These are phyloP conservation scores for Alternaria sp. DNA, from an alignment of 2,329 filamentous ascomycete genomes.

Conservation along the genomic window DNA sequence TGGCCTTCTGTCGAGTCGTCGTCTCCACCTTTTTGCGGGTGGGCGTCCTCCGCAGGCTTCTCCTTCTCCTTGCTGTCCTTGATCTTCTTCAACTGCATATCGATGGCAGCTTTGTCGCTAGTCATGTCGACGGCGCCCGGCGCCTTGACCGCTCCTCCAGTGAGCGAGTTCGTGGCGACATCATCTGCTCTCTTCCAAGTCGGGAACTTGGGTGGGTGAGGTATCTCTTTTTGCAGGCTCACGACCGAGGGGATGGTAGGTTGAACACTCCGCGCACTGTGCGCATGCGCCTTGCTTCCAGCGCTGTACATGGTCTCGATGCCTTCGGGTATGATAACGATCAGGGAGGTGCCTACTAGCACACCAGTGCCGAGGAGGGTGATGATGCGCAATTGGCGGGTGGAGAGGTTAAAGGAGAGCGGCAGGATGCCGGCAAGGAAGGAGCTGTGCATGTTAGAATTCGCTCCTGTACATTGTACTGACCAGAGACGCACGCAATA, in stretches of 20 bases:
- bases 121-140: conserved; percentile 23
- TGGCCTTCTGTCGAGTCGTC: conserved; percentile 49
- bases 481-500: conserved; percentile 58
- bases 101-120: conserved; percentile 29
- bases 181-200: conserved; percentile 27
- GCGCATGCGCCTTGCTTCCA: conserved; percentile 30
- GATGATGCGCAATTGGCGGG: conserved; percentile 84
- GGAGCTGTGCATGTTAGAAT: conserved; percentile 65
- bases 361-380: conserved; percentile 93
- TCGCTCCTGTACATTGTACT: background rate
- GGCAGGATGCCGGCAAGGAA: conserved; percentile 92
- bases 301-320: conserved; percentile 84
- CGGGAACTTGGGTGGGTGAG: conserved; percentile 29
- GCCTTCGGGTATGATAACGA: conserved; percentile 97
- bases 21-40: conserved; percentile 45
- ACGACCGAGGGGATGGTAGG: conserved; percentile 33
- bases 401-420: conserved; percentile 84
- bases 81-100: conserved; percentile 25
- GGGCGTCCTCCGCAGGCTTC: conserved; percentile 26
- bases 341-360: conserved; percentile 90
- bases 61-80: conserved; percentile 34
- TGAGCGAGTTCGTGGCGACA: conserved; percentile 18
- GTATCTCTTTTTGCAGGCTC: conserved; percentile 35
- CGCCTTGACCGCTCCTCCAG: conserved; percentile 27
- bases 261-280: conserved; percentile 28